Conservation (phyloP, 1,284 basidiomycete genomes). For the Rhodotorula mucilaginosa region DNA sequence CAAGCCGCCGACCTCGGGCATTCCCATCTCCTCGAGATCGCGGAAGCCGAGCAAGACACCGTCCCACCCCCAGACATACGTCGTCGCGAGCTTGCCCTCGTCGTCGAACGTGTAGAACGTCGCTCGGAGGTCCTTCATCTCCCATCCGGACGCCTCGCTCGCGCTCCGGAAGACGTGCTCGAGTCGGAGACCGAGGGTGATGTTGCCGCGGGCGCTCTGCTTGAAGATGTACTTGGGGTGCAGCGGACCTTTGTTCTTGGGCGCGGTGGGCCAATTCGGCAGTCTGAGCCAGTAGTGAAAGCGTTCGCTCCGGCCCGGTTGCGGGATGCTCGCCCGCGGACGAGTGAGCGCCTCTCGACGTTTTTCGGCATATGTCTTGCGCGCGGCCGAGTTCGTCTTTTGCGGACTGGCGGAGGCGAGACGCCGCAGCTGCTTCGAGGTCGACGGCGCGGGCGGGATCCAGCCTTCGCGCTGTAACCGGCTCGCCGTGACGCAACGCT, state of each 20-base stretch:
- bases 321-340: constrained; percentile 1
- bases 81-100: background rate
- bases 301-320: background rate
- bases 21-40: constrained; percentile 14
- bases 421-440: background rate
- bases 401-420: background rate
- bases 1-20: background rate
- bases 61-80: constrained; percentile 14
- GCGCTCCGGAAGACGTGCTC: constrained; percentile 3
- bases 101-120: background rate
- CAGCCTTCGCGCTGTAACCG: no score
- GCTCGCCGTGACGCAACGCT: no score
- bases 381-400: background rate
- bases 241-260: constrained; percentile 2
- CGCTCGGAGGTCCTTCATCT: constrained; percentile 3
- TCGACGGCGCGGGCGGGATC: background rate
- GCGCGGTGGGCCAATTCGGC: constrained; percentile 8
- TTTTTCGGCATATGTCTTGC: background rate
- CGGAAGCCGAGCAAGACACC: background rate
- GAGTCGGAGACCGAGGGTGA: constrained; percentile 4
- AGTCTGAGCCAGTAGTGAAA: constrained; percentile 14
- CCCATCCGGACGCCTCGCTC: constrained; percentile 2
- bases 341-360: constrained; percentile 9
- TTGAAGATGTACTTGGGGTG: background rate
- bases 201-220: background rate